These are phyloP conservation scores for Aspergillus cavernicola DNA, from an alignment of 495 filamentous ascomycete species.

Conservation along the genomic window DNA sequence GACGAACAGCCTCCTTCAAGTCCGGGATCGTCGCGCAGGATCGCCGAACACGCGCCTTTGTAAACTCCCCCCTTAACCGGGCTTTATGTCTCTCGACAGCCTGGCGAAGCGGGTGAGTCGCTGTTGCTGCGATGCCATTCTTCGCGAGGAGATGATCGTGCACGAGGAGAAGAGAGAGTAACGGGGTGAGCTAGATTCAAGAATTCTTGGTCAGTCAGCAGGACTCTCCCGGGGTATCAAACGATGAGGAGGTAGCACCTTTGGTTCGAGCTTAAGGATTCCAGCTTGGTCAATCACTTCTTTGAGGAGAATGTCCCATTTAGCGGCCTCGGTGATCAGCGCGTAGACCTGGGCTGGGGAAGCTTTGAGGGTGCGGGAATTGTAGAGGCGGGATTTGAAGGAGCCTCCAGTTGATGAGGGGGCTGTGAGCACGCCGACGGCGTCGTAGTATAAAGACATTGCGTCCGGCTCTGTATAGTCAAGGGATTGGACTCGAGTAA, in stretches of 20 bases:
- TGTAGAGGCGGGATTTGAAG: slow-evolving; percentile 79
- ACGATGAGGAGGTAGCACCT: slow-evolving; percentile 50
- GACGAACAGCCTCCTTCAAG: slow-evolving; percentile 54
- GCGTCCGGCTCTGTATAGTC: neutral
- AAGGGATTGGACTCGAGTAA: no score
- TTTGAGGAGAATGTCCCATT: slow-evolving; percentile 83
- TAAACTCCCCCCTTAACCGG: slow-evolving; percentile 75
- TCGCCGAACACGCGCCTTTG: slow-evolving; percentile 66
- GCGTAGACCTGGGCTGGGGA: slow-evolving; percentile 81
- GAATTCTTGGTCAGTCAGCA: slow-evolving; percentile 42
- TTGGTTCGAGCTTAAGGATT: slow-evolving; percentile 69
- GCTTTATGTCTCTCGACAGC: slow-evolving; percentile 78
- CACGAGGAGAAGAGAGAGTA: slow-evolving; percentile 73
- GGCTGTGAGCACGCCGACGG: slow-evolving; percentile 65
- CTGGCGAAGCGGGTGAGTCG: slow-evolving; percentile 68
- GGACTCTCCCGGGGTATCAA: neutral
- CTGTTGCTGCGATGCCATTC: slow-evolving; percentile 71
- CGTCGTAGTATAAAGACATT: slow-evolving; percentile 97
- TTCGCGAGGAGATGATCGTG: slow-evolving; percentile 85
- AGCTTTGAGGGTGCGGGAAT: slow-evolving; percentile 61
- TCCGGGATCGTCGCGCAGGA: slow-evolving; percentile 62
- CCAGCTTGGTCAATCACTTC: slow-evolving; percentile 78
- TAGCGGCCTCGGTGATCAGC: slow-evolving; percentile 74
- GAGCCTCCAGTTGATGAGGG: slow-evolving; percentile 61
- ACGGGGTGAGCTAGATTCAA: slow-evolving; percentile 67